phyloP scores from a whole-genome alignment of 352 stramenopile genomes.

The Phytophthora pinifolia region DNA sequence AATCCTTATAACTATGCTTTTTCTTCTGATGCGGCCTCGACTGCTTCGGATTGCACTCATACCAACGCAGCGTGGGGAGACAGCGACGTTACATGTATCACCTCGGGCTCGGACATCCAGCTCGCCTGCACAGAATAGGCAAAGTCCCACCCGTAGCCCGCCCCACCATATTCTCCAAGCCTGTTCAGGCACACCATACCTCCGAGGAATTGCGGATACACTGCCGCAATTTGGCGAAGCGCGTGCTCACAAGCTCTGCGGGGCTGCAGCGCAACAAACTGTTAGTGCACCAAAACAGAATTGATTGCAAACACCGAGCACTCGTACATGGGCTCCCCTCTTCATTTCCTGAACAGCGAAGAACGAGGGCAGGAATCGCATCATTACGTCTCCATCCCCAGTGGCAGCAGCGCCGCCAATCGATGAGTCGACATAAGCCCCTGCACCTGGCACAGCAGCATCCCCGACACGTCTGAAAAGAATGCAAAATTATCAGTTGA shows the following conservation, averaged over 20 bases:
- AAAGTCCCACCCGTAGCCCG: conserved; percentile 76
- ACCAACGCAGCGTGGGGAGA: conserved; percentile 1
- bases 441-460: conserved; percentile 77
- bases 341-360: conserved; percentile 84
- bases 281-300: conserved; percentile 1
- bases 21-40: conserved; percentile 12
- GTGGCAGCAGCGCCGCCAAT: conserved; percentile 85
- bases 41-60: not conserved
- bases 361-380: conserved; percentile 89
- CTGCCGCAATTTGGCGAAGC: conserved; percentile 47
- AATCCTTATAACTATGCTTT: conserved; percentile 41
- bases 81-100: conserved; percentile 56
- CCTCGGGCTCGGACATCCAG: conserved; percentile 49
- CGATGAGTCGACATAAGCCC: conserved; percentile 84
- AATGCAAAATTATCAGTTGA: conserved; percentile 1
- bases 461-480: conserved; percentile 86
- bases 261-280: conserved; percentile 36
- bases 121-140: conserved; percentile 64
- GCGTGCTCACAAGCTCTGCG: conserved; percentile 57
- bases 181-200: conserved; percentile 82
- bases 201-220: conserved; percentile 68
- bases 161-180: conserved; percentile 69
- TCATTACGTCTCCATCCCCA: conserved; percentile 91
- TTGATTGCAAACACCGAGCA: not conserved
- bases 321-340: conserved; percentile 61